Evolutionary conservation across 1,139 yeast genomes (phyloP).

Genomic region (Debaryomyces sp.): DNA sequence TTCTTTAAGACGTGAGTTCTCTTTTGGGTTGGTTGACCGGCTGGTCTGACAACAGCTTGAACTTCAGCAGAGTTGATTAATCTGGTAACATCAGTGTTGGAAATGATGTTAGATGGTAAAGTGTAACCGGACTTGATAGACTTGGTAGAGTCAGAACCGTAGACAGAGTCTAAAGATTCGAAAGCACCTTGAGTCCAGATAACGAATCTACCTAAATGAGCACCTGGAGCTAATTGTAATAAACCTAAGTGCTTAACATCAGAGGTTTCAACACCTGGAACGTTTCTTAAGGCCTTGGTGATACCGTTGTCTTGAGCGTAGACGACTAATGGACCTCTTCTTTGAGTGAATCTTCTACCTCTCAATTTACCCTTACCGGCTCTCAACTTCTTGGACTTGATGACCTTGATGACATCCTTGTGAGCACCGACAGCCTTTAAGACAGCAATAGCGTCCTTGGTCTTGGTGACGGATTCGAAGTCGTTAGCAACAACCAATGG

Average conservation of each 20-base stretch:
- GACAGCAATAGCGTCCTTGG: slow-evolving; percentile 98
- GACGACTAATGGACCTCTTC: slow-evolving; percentile 99
- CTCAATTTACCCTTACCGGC: slow-evolving; percentile 99
- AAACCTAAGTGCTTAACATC: slow-evolving; percentile 91
- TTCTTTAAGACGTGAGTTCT: slow-evolving; percentile 95
- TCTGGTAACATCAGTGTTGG: slow-evolving; percentile 96
- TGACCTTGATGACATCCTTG: slow-evolving; percentile 96
- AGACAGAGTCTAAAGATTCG: slow-evolving; percentile 94
- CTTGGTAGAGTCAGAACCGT: slow-evolving; percentile 90
- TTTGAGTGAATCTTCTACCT: slow-evolving; percentile 99
- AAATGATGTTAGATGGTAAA: slow-evolving; percentile 90
- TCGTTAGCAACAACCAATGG: slow-evolving; percentile 97
- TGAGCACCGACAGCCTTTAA: slow-evolving; percentile 99
- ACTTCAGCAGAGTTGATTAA: slow-evolving; percentile 99
- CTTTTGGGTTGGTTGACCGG: slow-evolving; percentile 93
- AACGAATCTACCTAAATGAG: slow-evolving; percentile 99
- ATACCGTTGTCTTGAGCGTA: slow-evolving; percentile 98
- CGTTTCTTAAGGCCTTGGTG: slow-evolving; percentile 98
- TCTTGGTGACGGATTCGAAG: slow-evolving; percentile 90
- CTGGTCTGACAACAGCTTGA: slow-evolving; percentile 96
- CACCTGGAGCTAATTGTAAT: slow-evolving; percentile 99
- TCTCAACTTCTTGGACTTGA: slow-evolving; percentile 98
- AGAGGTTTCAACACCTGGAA: slow-evolving; percentile 99
- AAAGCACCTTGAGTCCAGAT: slow-evolving; percentile 99
- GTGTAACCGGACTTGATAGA: slow-evolving; percentile 88